Percentiles rank a stretch among this genome's conserved stretches.
Conservation (phyloP, 2,329 filamentous ascomycete species). For the Neurospora sp. region DNA sequence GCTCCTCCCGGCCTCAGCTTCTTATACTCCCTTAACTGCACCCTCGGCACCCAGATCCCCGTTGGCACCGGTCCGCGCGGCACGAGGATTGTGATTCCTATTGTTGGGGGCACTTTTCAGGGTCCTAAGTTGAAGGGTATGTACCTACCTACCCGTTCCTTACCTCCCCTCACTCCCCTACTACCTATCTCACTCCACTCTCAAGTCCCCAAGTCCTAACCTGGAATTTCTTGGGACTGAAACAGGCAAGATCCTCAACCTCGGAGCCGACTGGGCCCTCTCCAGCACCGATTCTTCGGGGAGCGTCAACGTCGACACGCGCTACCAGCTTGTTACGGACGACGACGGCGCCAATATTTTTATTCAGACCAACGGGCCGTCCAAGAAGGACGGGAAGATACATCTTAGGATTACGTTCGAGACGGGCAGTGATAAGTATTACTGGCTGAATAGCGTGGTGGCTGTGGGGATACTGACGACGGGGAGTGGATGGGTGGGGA, state of each 20-base stretch:
- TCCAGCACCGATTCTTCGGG: constrained; percentile 8
- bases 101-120: constrained; percentile 19
- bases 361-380: constrained; percentile 21
- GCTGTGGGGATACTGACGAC: constrained; percentile 19
- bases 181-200: too few species aligned
- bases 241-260: constrained; percentile 17
- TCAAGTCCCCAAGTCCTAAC: too few species aligned
- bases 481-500: constrained; percentile 12
- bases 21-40: constrained; percentile 22
- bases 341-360: constrained; percentile 24
- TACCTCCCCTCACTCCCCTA: too few species aligned
- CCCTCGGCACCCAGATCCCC: constrained; percentile 13
- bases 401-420: constrained; percentile 20
- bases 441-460: constrained; percentile 24
- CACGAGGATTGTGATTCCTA: constrained; percentile 18
- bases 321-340: constrained; percentile 21
- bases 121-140: constrained; percentile 16
- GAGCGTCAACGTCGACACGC: constrained; percentile 21
- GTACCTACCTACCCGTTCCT: too few species aligned
- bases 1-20: constrained; percentile 16
- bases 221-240: too few species aligned
- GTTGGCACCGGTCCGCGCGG: constrained; percentile 19
- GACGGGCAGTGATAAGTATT: constrained; percentile 20
- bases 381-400: constrained; percentile 16
- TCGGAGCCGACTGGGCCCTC: constrained; percentile 23